A percentile compares a stretch with the other conserved stretches of the same genome.
phyloP scores from a whole-genome alignment of 2,329 filamentous ascomycete genomes.

The Sclerotinia glacialis region DNA sequence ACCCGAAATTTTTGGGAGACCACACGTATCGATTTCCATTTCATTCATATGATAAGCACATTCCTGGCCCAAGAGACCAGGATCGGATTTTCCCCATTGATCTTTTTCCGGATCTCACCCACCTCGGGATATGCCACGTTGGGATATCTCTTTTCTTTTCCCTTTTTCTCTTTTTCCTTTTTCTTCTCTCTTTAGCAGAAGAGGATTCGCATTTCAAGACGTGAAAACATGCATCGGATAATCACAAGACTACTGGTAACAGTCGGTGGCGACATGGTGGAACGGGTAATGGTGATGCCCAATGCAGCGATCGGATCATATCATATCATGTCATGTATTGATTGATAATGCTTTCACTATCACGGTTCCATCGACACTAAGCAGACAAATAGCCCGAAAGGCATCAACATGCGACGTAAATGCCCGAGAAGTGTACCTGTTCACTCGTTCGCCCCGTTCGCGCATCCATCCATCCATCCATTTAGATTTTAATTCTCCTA shows the following conservation, averaged over 20 bases:
- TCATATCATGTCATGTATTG: neutral
- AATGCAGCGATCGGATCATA: neutral
- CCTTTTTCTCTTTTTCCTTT: no score
- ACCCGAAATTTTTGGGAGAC: neutral
- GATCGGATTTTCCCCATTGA: neutral
- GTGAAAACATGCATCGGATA: neutral
- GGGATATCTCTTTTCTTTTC: neutral
- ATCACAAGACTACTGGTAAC: slow-evolving; percentile 10
- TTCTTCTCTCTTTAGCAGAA: no score
- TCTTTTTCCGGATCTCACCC: neutral
- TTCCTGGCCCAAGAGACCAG: neutral
- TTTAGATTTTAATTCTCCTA: neutral
- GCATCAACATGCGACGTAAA: neutral
- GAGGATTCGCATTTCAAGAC: neutral
- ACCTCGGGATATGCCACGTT: neutral
- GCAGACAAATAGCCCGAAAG: neutral
- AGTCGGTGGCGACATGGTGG: neutral
- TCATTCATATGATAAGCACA: neutral
- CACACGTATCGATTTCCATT: neutral
- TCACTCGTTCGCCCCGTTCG: neutral
- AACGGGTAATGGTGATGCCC: neutral
- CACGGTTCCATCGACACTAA: neutral
- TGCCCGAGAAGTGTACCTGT: neutral
- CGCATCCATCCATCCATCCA: neutral
- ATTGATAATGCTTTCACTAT: neutral